phyloP scores from a whole-genome alignment of 176 grass and related monocot species.

The Oryza glumipatula region DNA sequence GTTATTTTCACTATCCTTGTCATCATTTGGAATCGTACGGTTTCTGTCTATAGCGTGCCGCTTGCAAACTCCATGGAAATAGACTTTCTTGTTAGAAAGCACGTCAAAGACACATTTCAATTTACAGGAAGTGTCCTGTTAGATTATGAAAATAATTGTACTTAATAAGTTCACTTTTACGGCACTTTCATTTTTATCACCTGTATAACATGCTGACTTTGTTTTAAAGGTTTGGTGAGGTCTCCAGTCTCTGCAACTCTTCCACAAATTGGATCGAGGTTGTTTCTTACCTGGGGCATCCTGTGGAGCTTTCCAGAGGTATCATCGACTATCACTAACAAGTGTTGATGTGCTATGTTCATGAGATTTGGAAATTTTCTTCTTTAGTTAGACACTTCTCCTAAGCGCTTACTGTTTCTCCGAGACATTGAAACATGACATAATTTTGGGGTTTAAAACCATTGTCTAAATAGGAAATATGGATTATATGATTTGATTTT shows the following conservation, averaged over 20 bases:
- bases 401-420: neutral
- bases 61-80: neutral
- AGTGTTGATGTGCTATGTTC: neutral
- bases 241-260: conserved; percentile 56
- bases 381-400: neutral
- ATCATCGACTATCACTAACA: neutral
- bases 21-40: neutral
- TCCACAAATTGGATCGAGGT: conserved; percentile 60
- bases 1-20: neutral
- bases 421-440: neutral
- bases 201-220: neutral
- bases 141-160: neutral
- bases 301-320: conserved; percentile 62
- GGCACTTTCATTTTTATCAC: neutral
- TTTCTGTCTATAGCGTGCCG: neutral
- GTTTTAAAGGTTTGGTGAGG: conserved; percentile 47
- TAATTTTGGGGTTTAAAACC: neutral
- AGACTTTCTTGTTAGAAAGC: neutral
- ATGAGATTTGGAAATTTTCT: neutral
- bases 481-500: neutral
- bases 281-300: conserved; percentile 59
- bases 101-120: neutral
- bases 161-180: neutral
- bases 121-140: neutral
- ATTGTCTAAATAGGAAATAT: neutral